Conservation (phyloP, 106 monocot genomes). For the Phalaenopsis aphrodite region DNA sequence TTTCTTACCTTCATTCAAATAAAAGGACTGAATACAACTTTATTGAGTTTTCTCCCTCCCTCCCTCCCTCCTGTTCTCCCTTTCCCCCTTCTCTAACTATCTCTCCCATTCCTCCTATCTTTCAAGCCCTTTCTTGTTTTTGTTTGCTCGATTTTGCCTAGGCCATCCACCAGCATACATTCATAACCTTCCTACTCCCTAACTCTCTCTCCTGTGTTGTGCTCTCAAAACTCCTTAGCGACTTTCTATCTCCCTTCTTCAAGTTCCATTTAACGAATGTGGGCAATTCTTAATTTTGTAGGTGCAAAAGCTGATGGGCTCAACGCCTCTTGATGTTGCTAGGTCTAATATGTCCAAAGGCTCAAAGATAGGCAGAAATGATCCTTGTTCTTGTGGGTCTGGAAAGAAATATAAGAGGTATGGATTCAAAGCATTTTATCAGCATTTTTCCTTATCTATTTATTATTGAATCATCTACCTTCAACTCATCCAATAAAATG, state of each 20-base stretch:
- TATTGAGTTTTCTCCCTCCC: not conserved
- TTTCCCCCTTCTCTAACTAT: not conserved
- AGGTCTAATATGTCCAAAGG: conserved; percentile 36
- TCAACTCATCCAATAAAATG: not conserved
- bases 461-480: not conserved
- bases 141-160: not conserved
- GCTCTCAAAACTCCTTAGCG: not conserved
- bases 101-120: not conserved
- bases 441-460: not conserved
- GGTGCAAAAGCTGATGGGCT: conserved; percentile 94
- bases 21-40: not conserved
- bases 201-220: not conserved
- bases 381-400: conserved; percentile 87
- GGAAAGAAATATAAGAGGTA: conserved; percentile 90
- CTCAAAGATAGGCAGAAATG: conserved; percentile 69
- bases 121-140: not conserved
- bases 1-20: not conserved
- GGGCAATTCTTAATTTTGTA: conserved; percentile 9
- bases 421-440: conserved; percentile 1
- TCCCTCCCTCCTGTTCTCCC: not conserved
- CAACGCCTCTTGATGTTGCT: conserved; percentile 78
- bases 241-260: not conserved
- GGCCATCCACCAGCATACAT: not conserved
- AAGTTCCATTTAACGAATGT: not conserved
- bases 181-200: not conserved